Percentiles rank a stretch among this genome's conserved stretches.
These are phyloP conservation scores for Urochloa ruziziensis DNA, from an alignment of 176 grass and related monocot genomes.

Conservation along the genomic window DNA sequence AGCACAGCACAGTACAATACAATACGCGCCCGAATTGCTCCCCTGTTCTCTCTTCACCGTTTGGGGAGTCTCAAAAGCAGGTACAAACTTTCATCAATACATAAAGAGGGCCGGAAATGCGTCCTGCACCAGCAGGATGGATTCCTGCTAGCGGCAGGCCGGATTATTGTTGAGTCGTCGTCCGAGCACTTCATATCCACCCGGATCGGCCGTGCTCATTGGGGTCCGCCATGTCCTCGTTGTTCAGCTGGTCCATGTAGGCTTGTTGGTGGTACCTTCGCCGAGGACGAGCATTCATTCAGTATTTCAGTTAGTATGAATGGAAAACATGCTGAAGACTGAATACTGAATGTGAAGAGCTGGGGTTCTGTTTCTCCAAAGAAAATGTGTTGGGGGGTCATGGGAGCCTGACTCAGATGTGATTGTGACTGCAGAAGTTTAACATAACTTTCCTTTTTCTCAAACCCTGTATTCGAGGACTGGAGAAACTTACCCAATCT, in stretches of 20 bases:
- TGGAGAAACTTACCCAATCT: constrained; percentile 41
- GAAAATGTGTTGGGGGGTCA: neutral
- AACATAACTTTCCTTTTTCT: too few relatives aligned
- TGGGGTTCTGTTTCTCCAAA: neutral
- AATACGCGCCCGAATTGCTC: neutral
- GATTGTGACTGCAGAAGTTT: neutral
- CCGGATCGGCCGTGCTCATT: constrained; percentile 19
- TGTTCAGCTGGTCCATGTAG: constrained; percentile 42
- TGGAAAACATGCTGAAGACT: neutral
- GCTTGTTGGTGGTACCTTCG: constrained; percentile 35
- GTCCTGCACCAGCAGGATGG: neutral
- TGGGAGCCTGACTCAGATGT: neutral
- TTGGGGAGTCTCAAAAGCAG: neutral
- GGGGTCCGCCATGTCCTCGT: constrained; percentile 14
- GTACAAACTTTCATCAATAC: neutral
- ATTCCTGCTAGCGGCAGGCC: neutral
- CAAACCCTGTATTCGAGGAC: too few relatives aligned
- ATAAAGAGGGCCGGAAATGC: neutral
- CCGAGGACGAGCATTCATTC: neutral
- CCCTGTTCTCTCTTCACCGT: neutral
- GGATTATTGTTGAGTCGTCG: too few relatives aligned
- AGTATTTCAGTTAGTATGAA: neutral
- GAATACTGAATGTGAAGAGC: neutral
- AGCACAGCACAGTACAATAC: neutral
- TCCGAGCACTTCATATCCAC: constrained; percentile 39